Evolutionary conservation across 2,329 filamentous ascomycete genomes (phyloP).

Genomic region (Curvularia hawaiiensis): DNA sequence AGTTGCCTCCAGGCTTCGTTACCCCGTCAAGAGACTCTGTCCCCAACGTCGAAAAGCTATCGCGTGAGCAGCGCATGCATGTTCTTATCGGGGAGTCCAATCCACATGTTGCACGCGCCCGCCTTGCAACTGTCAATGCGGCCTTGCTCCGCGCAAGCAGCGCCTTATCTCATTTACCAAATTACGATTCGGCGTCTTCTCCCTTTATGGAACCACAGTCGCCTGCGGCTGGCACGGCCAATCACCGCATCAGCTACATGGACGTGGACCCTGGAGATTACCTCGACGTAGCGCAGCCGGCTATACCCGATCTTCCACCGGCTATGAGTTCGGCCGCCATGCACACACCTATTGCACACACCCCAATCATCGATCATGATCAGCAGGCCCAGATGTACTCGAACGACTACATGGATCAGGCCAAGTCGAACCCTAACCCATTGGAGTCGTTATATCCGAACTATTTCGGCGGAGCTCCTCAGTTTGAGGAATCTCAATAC

Average conservation of each 20-base stretch:
- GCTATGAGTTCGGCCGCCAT: slow-evolving; percentile 24
- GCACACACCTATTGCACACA: slow-evolving; percentile 26
- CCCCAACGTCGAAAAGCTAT: slow-evolving; percentile 37
- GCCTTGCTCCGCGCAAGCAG: slow-evolving; percentile 37
- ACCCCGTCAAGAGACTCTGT: slow-evolving; percentile 45
- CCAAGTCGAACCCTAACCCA: slow-evolving; percentile 36
- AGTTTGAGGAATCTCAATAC: slow-evolving; percentile 45
- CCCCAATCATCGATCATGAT: slow-evolving; percentile 27
- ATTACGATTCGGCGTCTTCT: slow-evolving; percentile 34
- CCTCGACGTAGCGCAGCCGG: slow-evolving; percentile 35
- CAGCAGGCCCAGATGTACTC: slow-evolving; percentile 27
- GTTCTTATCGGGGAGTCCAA: slow-evolving; percentile 43
- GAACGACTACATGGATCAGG: slow-evolving; percentile 37
- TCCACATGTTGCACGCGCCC: slow-evolving; percentile 29
- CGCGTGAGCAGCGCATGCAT: slow-evolving; percentile 44
- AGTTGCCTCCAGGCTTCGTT: slow-evolving; percentile 42
- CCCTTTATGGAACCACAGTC: slow-evolving; percentile 33
- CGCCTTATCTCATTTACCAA: slow-evolving; percentile 20
- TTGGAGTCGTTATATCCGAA: slow-evolving; percentile 42
- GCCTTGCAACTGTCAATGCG: slow-evolving; percentile 39
- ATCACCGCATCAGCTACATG: slow-evolving; percentile 46
- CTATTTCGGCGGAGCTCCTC: slow-evolving; percentile 43
- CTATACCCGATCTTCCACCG: slow-evolving; percentile 35
- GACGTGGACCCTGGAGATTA: slow-evolving; percentile 43
- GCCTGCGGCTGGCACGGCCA: slow-evolving; percentile 30